phyloP scores from a whole-genome alignment of 2,329 filamentous ascomycete species.

The Apiospora koreana region DNA sequence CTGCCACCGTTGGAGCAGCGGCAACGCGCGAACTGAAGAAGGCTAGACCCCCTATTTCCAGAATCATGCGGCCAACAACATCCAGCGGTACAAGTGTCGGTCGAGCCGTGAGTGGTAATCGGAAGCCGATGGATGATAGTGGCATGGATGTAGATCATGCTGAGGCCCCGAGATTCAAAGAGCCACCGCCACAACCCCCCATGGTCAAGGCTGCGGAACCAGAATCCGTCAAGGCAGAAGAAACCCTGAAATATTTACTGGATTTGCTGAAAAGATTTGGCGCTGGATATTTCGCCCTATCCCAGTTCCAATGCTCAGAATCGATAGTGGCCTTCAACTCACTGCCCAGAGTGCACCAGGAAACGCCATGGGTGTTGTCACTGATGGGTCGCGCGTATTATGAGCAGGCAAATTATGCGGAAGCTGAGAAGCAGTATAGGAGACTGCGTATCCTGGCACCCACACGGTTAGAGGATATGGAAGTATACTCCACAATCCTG shows the following conservation, averaged over 20 bases:
- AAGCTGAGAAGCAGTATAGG: slow-evolving; percentile 85
- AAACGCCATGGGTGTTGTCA: slow-evolving; percentile 90
- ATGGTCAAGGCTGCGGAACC: slow-evolving; percentile 43
- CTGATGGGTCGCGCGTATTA: slow-evolving; percentile 91
- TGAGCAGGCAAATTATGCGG: slow-evolving; percentile 82
- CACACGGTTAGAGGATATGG: slow-evolving; percentile 89
- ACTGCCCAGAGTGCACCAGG: slow-evolving; percentile 73
- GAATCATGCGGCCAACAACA: slow-evolving; percentile 63
- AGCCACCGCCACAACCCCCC: slow-evolving; percentile 39
- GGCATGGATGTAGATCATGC: slow-evolving; percentile 69
- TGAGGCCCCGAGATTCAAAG: slow-evolving; percentile 53
- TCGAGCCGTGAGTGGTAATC: slow-evolving; percentile 85
- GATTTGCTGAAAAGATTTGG: slow-evolving; percentile 83
- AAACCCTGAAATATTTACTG: slow-evolving; percentile 74
- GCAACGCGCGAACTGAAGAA: slow-evolving; percentile 79
- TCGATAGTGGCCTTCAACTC: slow-evolving; percentile 73
- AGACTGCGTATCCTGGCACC: slow-evolving; percentile 79
- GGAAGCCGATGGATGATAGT: slow-evolving; percentile 71
- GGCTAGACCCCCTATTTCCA: slow-evolving; percentile 70
- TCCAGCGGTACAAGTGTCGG: slow-evolving; percentile 73
- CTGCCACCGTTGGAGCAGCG: slow-evolving; percentile 57
- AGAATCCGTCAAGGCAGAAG: slow-evolving; percentile 68
- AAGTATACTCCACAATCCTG: slow-evolving; percentile 97
- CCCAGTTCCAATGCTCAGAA: slow-evolving; percentile 76
- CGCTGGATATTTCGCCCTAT: slow-evolving; percentile 74